Percentiles rank a stretch among this genome's conserved stretches.
Conservation (phyloP, 202 grass and related monocot species). For the Alloteropsis angusta region DNA sequence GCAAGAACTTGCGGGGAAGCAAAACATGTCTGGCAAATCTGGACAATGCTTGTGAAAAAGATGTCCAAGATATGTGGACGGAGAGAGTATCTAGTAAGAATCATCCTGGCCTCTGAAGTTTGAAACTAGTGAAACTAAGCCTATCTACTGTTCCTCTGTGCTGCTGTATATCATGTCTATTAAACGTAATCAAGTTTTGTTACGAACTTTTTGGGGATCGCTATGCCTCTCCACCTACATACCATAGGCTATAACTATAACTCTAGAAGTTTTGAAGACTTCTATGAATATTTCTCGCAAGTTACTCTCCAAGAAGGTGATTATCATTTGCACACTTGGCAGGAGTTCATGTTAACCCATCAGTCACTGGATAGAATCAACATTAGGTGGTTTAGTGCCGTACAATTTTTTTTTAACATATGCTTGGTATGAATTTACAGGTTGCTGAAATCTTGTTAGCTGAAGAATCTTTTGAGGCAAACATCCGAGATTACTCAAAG, state of each 20-base stretch:
- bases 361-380: background rate
- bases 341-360: background rate
- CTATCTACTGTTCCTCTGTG: background rate
- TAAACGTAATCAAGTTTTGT: background rate
- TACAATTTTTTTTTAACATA: constrained; percentile 9
- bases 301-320: background rate
- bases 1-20: too few relatives aligned
- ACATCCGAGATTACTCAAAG: constrained; percentile 69
- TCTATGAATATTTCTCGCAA: background rate
- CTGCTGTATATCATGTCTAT: background rate
- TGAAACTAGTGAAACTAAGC: constrained; percentile 1
- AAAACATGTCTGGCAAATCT: too few relatives aligned
- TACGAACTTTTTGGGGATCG: background rate
- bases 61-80: too few relatives aligned
- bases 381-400: constrained; percentile 5
- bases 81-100: background rate
- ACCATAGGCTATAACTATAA: background rate
- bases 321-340: background rate
- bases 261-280: background rate
- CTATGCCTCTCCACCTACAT: background rate
- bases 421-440: constrained; percentile 41
- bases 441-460: constrained; percentile 56
- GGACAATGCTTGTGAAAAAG: too few relatives aligned
- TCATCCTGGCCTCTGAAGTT: background rate
- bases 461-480: constrained; percentile 63